Evolutionary conservation across 805 yeast species (phyloP).

Genomic region (Candida germanica): DNA sequence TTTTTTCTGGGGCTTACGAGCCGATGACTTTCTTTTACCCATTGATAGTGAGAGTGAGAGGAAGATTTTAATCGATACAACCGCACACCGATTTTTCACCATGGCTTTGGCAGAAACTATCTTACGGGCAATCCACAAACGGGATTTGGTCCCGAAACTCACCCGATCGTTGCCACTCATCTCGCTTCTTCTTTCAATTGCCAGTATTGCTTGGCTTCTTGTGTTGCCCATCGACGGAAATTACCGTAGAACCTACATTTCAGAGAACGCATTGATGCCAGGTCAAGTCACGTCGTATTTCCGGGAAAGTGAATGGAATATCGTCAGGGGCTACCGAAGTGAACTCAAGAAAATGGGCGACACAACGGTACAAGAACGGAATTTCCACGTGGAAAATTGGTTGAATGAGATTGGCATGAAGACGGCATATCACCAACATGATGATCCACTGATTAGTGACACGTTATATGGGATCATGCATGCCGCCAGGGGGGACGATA

Average conservation of each 20-base stretch:
- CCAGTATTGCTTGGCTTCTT: slow-evolving; percentile 44
- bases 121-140: slow-evolving; percentile 36
- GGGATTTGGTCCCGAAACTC: slow-evolving; percentile 36
- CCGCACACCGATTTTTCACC: slow-evolving; percentile 4
- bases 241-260: slow-evolving; percentile 76
- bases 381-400: slow-evolving; percentile 53
- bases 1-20: slow-evolving; percentile 70
- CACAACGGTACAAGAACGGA: slow-evolving; percentile 31
- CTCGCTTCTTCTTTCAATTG: slow-evolving; percentile 32
- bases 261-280: slow-evolving; percentile 96
- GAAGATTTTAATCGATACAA: no score
- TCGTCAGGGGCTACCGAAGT: slow-evolving; percentile 77
- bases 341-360: slow-evolving; percentile 45
- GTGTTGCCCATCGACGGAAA: slow-evolving; percentile 78
- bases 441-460: slow-evolving; percentile 6
- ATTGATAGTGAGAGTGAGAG: slow-evolving; percentile 15
- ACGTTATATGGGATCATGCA: slow-evolving; percentile 77
- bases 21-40: slow-evolving; percentile 84
- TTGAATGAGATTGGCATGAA: slow-evolving; percentile 68
- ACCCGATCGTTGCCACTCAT: slow-evolving; percentile 31
- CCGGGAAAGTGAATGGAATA: slow-evolving; percentile 92
- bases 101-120: slow-evolving; percentile 47
- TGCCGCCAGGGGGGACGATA: slow-evolving; percentile 93
- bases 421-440: slow-evolving; percentile 38
- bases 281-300: slow-evolving; percentile 91